These are phyloP conservation scores for Schizophyllum amplum DNA, from an alignment of 1,284 basidiomycete species.

Conservation along the genomic window DNA sequence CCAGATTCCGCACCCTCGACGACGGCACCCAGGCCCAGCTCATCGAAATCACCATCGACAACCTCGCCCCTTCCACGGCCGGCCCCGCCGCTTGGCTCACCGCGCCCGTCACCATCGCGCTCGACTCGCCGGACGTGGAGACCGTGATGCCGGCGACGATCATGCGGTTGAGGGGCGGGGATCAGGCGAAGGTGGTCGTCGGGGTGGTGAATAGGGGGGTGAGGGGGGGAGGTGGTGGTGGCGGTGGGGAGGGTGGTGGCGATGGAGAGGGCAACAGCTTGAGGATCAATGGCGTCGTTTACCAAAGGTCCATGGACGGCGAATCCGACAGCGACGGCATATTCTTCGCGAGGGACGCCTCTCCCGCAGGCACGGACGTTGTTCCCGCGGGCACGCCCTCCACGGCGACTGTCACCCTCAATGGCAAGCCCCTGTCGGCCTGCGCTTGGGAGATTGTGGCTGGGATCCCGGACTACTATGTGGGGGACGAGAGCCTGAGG, in stretches of 20 bases:
- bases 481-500: conserved; percentile 27
- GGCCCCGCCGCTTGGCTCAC: conserved; percentile 22
- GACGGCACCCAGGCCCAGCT: conserved; percentile 27
- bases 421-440: background rate
- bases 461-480: conserved; percentile 28
- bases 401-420: background rate
- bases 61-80: conserved; percentile 28
- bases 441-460: background rate
- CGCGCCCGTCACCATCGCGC: conserved; percentile 25
- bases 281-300: conserved; percentile 22
- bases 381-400: background rate
- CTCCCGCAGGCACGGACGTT: background rate
- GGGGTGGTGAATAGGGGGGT: conserved; percentile 19
- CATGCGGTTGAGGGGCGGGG: conserved; percentile 34
- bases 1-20: background rate
- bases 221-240: conserved; percentile 13
- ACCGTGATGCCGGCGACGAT: conserved; percentile 29
- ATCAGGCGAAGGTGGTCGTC: conserved; percentile 37
- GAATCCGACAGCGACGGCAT: conserved; percentile 14
- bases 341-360: too few relatives aligned
- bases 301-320: conserved; percentile 29
- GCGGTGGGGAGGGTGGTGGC: conserved; percentile 24
- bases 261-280: too few relatives aligned
- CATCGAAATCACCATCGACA: conserved; percentile 38
- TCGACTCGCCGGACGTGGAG: conserved; percentile 27